These are phyloP conservation scores for Trametes gibbosa DNA, from an alignment of 768 basidiomycete genomes.

Conservation along the genomic window DNA sequence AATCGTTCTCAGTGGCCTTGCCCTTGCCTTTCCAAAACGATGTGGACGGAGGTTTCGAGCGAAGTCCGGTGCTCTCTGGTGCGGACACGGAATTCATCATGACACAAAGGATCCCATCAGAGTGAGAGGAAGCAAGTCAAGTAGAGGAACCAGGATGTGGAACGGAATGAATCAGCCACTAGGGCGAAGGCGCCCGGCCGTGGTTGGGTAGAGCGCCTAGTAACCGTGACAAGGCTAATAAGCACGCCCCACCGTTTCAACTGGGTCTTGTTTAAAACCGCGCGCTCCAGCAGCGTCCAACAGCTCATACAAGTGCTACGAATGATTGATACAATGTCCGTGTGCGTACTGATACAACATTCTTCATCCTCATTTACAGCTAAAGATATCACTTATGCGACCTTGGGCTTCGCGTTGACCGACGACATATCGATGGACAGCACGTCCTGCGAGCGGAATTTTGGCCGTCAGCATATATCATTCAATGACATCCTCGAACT, in stretches of 20 bases:
- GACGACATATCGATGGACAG: slow-evolving; percentile 4
- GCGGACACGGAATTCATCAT: background rate
- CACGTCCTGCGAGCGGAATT: too few species aligned
- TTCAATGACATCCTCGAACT: background rate
- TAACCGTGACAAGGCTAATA: too few species aligned
- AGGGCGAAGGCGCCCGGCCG: too few species aligned
- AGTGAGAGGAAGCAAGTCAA: too few species aligned
- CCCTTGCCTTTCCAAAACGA: slow-evolving; percentile 55
- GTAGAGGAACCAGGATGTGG: too few species aligned
- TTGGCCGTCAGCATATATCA: too few species aligned
- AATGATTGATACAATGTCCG: background rate
- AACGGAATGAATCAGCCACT: too few species aligned
- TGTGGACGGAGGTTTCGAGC: slow-evolving; percentile 1
- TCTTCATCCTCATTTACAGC: background rate
- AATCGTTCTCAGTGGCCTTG: slow-evolving; percentile 44
- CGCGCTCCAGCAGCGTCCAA: too few species aligned
- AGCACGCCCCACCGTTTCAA: too few species aligned
- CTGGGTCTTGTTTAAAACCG: too few species aligned
- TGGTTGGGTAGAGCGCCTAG: too few species aligned
- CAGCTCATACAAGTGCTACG: background rate
- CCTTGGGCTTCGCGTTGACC: background rate
- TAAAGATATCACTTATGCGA: background rate
- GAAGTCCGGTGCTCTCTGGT: background rate
- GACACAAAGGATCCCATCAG: background rate
- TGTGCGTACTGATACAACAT: background rate